Evolutionary conservation across 805 yeast genomes (phyloP), one percentile per base, ranked within the genome.

Genomic region (Myxozyma lipomycoides): DNA sequence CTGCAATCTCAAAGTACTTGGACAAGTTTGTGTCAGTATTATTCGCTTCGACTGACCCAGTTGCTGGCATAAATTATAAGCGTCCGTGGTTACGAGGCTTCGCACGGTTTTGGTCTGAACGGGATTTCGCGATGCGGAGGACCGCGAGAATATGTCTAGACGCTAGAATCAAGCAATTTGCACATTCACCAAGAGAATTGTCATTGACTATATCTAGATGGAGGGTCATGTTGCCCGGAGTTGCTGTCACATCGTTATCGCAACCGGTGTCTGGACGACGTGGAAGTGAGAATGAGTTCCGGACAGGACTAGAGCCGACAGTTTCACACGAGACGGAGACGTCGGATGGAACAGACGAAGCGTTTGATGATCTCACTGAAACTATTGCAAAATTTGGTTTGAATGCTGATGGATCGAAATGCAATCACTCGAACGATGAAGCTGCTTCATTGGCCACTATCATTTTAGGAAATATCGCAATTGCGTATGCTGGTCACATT

Each of bases 1-100:
- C 32, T 28, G 22, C 21, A 10, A 35, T 53, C 10, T 41, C 43
- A 2, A 38, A 19, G 19, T 45, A 45, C 22, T 25, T 36, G 21
- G 28, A 40, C 12, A 41, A 48, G 6, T 50, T 53, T 37, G 47
- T 50, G n/a, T 42, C 37, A 4, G 49, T 53, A 3, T 17, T 53
- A 28, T 50, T 53, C 25, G 25, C 45, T 12, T 37, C 39, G 1
- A 40, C 49, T 3, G 52, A 50, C 34, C 28, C 22, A n/a, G 21
- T 24, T 4, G 49, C 48, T 17, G 53, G 53, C 23, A 30, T n/a
- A 24, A 38, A 19, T 4, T 48, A 45, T 25, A 52, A 52, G 28
- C 46, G 46, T 1, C 59, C 59, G 17, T 55, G 59, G 59, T 24
- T 55, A 9, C 59, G 59, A 17, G 59, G 53, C 17, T 55, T 55